Percentiles rank a stretch among this genome's conserved stretches.
Conservation (phyloP, 1,284 basidiomycete genomes). For the Uromyces viciae-fabae region DNA sequence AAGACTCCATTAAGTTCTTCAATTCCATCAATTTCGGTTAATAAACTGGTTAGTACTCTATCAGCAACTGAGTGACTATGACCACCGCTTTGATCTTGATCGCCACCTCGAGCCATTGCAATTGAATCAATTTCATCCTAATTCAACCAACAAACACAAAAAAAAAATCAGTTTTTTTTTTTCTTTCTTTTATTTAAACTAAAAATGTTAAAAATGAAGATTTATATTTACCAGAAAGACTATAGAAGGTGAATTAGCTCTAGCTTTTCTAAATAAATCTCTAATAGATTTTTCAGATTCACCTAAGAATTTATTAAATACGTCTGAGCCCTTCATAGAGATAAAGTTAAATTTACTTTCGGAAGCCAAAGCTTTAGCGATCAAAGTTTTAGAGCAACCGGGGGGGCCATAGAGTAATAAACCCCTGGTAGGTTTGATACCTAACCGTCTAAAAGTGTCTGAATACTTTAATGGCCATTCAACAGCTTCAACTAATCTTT, state of each 20-base stretch:
- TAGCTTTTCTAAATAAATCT: constrained; percentile 91
- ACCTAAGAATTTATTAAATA: constrained; percentile 92
- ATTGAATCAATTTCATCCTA: constrained; percentile 98
- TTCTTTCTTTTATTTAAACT: no score
- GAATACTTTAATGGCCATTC: constrained; percentile 91
- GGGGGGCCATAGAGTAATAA: constrained; percentile 93
- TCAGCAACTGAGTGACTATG: constrained; percentile 65
- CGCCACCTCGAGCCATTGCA: constrained; percentile 66
- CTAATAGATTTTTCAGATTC: constrained; percentile 92
- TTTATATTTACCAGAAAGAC: constrained; percentile 77
- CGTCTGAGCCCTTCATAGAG: constrained; percentile 96
- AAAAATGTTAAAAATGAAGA: background rate
- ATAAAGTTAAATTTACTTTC: constrained; percentile 96
- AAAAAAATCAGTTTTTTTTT: background rate
- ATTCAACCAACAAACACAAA: background rate
- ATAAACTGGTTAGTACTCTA: constrained; percentile 83
- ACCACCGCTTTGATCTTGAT: constrained; percentile 56
- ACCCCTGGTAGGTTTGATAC: constrained; percentile 82
- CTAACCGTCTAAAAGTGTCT: constrained; percentile 77
- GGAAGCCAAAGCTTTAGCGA: constrained; percentile 86
- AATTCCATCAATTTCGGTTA: constrained; percentile 99
- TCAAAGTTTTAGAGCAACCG: constrained; percentile 93
- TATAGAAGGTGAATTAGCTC: constrained; percentile 87
- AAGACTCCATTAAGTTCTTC: constrained; percentile 88
- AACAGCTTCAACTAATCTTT: constrained; percentile 77